Conservation (phyloP, 2,329 filamentous ascomycete species). For the Cladophialophora bantiana region DNA sequence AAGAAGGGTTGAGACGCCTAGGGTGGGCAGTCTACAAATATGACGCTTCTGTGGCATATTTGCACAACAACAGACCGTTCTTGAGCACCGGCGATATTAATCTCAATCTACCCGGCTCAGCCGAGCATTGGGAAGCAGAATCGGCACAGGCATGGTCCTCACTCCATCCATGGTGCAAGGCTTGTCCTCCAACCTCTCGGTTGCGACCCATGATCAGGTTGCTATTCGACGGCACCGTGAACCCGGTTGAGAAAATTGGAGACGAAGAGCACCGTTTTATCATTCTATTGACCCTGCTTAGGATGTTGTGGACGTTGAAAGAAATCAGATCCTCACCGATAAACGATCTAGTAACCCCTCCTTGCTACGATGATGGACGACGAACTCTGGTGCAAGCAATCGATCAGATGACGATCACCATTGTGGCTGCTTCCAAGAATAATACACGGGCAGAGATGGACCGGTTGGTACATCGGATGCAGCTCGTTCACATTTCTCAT, state of each 20-base stretch:
- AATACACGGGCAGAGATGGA: neutral
- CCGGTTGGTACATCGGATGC: neutral
- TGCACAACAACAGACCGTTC: conserved; percentile 18
- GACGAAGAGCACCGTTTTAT: conserved; percentile 8
- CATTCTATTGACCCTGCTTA: neutral
- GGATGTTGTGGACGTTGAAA: conserved; percentile 18
- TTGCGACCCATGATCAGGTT: neutral
- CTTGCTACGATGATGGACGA: neutral
- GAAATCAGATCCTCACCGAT: conserved; percentile 3
- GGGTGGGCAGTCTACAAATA: conserved; percentile 24
- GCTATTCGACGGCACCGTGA: neutral
- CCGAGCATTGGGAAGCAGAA: conserved; percentile 7
- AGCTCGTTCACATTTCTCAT: conserved; percentile 9
- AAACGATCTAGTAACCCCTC: neutral
- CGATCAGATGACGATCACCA: neutral
- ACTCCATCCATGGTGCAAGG: neutral
- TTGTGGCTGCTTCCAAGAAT: neutral
- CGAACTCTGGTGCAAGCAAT: neutral
- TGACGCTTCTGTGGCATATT: conserved; percentile 15
- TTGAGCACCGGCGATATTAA: conserved; percentile 8
- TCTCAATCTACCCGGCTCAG: conserved; percentile 3
- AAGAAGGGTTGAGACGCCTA: conserved; percentile 12
- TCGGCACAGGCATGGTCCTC: conserved; percentile 17
- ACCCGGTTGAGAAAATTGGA: neutral
- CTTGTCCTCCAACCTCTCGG: neutral